phyloP scores from a whole-genome alignment of 1,284 basidiomycete genomes.

The Spongiforma sp. region DNA sequence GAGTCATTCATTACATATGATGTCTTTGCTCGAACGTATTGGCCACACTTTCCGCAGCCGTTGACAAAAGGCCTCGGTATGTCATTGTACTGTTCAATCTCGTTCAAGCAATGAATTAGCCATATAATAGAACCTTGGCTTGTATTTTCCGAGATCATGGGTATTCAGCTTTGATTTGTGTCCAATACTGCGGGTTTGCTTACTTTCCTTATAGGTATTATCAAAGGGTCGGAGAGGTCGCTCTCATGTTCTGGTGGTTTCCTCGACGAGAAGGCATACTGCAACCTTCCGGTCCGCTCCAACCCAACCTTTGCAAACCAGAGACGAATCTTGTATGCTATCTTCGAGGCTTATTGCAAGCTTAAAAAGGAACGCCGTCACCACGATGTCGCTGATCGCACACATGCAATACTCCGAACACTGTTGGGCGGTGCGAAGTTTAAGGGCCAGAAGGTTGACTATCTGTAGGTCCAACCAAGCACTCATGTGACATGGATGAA shows the following conservation, averaged over 20 bases:
- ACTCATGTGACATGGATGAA: neutral
- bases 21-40: constrained; percentile 59
- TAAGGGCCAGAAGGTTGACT: constrained; percentile 55
- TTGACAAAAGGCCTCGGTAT: constrained; percentile 63
- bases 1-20: constrained; percentile 51
- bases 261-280: constrained; percentile 53
- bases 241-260: constrained; percentile 40
- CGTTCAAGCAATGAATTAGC: neutral
- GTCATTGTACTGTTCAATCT: constrained; percentile 5
- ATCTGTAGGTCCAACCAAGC: constrained; percentile 53
- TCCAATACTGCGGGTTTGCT: neutral
- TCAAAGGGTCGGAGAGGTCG: constrained; percentile 67
- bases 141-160: constrained; percentile 74
- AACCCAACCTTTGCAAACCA: constrained; percentile 60
- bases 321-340: constrained; percentile 53
- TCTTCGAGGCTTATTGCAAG: constrained; percentile 61
- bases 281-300: constrained; percentile 51
- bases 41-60: constrained; percentile 64
- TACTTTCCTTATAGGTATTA: constrained; percentile 52
- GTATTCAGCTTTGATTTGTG: constrained; percentile 35
- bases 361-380: constrained; percentile 51
- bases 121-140: constrained; percentile 56
- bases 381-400: constrained; percentile 70
- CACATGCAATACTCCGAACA: constrained; percentile 54
- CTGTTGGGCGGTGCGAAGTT: constrained; percentile 39